Evolutionary conservation across 768 basidiomycete genomes (phyloP).

Genomic region (Tephrocybe sp.): DNA sequence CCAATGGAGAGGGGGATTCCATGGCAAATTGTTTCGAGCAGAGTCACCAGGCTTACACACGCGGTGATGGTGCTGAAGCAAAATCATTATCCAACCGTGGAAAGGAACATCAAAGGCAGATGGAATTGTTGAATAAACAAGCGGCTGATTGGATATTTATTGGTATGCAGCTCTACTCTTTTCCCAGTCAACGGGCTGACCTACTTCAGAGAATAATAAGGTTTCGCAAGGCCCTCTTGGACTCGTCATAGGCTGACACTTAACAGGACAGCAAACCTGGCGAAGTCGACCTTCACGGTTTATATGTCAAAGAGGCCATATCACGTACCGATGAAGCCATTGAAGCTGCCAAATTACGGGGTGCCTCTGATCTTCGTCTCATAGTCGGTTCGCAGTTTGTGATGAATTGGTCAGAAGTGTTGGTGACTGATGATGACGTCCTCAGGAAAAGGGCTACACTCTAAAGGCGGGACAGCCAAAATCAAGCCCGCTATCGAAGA

Average conservation of each 20-base stretch:
- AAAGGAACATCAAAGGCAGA: slow-evolving; percentile 71
- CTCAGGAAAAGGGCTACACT: slow-evolving; percentile 90
- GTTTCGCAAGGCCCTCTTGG: slow-evolving; percentile 27
- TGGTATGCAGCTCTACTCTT: slow-evolving; percentile 39
- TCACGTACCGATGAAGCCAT: slow-evolving; percentile 69
- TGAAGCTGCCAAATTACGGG: slow-evolving; percentile 58
- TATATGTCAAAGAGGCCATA: slow-evolving; percentile 93
- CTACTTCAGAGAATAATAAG: slow-evolving; percentile 67
- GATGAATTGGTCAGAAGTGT: background rate
- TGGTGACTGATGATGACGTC: background rate
- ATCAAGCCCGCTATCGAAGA: slow-evolving; percentile 91
- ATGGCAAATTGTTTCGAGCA: slow-evolving; percentile 72
- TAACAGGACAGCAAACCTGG: slow-evolving; percentile 61
- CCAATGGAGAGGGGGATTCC: slow-evolving; percentile 73
- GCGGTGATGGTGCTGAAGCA: slow-evolving; percentile 72
- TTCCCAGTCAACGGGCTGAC: background rate
- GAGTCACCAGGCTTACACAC: slow-evolving; percentile 72
- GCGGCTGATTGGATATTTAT: slow-evolving; percentile 88
- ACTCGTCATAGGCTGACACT: background rate
- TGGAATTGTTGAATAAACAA: slow-evolving; percentile 76
- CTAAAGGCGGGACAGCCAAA: slow-evolving; percentile 71
- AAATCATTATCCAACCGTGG: slow-evolving; percentile 82
- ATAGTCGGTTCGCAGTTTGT: slow-evolving; percentile 80
- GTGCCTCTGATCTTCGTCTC: slow-evolving; percentile 64
- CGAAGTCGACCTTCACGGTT: slow-evolving; percentile 86